Evolutionary conservation across 176 grass and related monocot genomes (phyloP).

Genomic region (Bromus sterilis): DNA sequence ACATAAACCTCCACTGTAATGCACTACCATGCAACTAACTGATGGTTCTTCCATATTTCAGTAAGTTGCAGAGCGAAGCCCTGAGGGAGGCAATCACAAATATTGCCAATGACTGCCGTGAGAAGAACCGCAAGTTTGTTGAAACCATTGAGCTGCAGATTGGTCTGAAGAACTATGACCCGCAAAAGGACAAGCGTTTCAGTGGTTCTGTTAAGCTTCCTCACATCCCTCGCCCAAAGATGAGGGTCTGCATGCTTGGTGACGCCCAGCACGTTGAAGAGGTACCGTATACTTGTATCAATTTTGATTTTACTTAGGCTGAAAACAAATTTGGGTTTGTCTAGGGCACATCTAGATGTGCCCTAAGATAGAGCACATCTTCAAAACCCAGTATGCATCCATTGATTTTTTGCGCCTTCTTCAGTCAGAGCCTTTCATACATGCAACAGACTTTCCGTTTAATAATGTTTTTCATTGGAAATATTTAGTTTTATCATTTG

Average conservation of each 20-base stretch:
- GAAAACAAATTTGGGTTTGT: too few species aligned
- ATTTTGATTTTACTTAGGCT: background rate
- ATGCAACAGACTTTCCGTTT: too few species aligned
- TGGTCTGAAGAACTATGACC: constrained; percentile 77
- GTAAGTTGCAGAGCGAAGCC: constrained; percentile 52
- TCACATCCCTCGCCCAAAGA: constrained; percentile 70
- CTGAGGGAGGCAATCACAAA: constrained; percentile 44
- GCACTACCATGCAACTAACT: background rate
- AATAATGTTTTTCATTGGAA: background rate
- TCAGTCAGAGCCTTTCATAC: background rate
- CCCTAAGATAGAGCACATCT: too few species aligned
- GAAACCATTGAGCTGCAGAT: constrained; percentile 73
- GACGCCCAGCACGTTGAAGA: constrained; percentile 73
- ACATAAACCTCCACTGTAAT: background rate
- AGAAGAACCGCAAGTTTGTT: constrained; percentile 59
- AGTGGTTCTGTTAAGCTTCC: constrained; percentile 59
- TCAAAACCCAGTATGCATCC: background rate
- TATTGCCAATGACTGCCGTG: constrained; percentile 31
- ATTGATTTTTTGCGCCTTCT: background rate
- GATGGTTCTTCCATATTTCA: constrained; percentile 4
- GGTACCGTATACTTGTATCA: constrained; percentile 12
- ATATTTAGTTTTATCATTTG: background rate
- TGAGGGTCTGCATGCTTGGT: constrained; percentile 82
- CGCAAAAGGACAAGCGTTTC: constrained; percentile 76
- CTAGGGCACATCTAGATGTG: too few species aligned